Conservation (phyloP, 306 rosid species). For the Vigna unguiculata region DNA sequence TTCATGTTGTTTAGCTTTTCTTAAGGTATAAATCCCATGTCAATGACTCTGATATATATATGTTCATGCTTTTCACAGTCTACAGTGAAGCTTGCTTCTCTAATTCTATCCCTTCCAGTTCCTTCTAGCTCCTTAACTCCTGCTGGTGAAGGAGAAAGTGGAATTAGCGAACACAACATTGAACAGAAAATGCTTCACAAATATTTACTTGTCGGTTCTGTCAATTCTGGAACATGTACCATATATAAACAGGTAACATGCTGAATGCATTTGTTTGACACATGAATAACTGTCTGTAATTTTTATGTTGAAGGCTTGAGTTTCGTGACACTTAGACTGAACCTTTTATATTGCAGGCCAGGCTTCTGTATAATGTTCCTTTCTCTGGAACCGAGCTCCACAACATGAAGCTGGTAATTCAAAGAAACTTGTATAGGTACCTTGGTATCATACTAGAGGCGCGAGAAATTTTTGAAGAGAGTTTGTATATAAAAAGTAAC, state of each 20-base stretch:
- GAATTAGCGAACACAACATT: background rate
- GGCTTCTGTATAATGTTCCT: constrained; percentile 62
- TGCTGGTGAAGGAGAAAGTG: constrained; percentile 37
- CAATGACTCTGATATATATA: constrained; percentile 6
- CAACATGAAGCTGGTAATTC: constrained; percentile 67
- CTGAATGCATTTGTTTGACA: background rate
- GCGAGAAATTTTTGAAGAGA: constrained; percentile 70
- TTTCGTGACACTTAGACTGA: constrained; percentile 12
- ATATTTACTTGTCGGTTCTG: constrained; percentile 71
- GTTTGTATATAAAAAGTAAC: constrained; percentile 50
- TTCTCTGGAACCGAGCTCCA: constrained; percentile 69
- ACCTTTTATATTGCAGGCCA: constrained; percentile 62
- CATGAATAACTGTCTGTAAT: background rate
- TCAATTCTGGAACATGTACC: constrained; percentile 79
- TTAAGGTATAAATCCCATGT: constrained; percentile 4
- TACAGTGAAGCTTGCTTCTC: constrained; percentile 59
- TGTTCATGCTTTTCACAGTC: constrained; percentile 47
- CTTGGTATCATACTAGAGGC: constrained; percentile 69
- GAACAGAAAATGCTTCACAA: constrained; percentile 52
- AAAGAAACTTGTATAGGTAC: constrained; percentile 64
- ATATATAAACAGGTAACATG: constrained; percentile 76
- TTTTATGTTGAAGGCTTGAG: background rate
- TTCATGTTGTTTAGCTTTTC: constrained; percentile 35
- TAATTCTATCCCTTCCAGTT: constrained; percentile 62
- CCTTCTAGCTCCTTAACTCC: constrained; percentile 48